Evolutionary conservation across 2,329 filamentous ascomycete species (phyloP), one percentile per base, ranked within the genome.

Genomic region (Rugonectria rugulosa): DNA sequence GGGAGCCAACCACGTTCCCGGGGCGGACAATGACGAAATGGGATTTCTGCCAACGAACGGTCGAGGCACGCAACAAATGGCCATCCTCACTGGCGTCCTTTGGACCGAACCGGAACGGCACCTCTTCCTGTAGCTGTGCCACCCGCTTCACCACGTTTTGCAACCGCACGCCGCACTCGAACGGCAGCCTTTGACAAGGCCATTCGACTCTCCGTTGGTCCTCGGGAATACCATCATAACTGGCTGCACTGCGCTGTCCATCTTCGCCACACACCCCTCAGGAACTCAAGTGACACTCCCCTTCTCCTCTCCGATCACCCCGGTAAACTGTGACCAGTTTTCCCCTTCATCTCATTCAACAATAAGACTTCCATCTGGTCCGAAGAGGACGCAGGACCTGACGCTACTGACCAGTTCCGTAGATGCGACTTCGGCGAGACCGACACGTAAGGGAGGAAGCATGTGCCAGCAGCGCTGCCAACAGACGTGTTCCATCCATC

Each of bases 91-190:
- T 60, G 55, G 56, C 62, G 60, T 68, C 65, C 65, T 55, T 68
- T 68, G 65, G 65, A 50, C 65, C 65, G 65, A 68, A 67, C 63
- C 65, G 65, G 66, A 52, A 65, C 46, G 46, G 50, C 45, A 53
- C n/a, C 14, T 27, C 9, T 19, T 17, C 34, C 15, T 21, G 2
- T 20, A 26, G n/a, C n/a, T n/a, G n/a, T n/a, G n/a, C n/a, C n/a
- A 14, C 11, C 29, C 12, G 29, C 12, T 27, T 27, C 24, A 27
- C 6, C 23, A 31, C 11, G 12, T 23, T 36, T 40, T 32, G 34
- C 23, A 29, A 31, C 45, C 34, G 19, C 17, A 32, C n/a, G 29
- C n/a, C 20, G 37, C 37, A 23, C 19, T 21, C 17, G 37, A 21
- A 20, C 7, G 38, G 21, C 21, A 23, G 19, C 23, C 40, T 29